Evolutionary conservation across 345 rosid species (phyloP).

Genomic region (Populus davidiana): DNA sequence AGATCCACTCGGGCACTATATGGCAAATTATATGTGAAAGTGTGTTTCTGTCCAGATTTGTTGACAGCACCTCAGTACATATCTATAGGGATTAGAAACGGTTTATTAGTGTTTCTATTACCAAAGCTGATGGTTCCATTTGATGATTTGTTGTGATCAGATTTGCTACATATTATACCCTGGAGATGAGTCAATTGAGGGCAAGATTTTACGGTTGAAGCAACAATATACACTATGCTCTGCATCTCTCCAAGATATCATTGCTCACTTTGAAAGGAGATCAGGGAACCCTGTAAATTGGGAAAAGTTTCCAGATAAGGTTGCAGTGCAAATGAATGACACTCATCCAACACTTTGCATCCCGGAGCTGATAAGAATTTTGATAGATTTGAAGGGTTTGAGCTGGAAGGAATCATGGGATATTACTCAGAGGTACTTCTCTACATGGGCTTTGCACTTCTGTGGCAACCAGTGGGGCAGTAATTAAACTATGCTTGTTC

Average conservation of each 20-base stretch:
- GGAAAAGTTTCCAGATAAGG: conserved; percentile 46
- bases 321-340: conserved; percentile 56
- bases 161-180: conserved; percentile 52
- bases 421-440: conserved; percentile 40
- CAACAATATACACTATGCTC: conserved; percentile 55
- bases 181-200: conserved; percentile 47
- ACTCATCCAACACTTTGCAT: conserved; percentile 55
- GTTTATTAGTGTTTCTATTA: background rate
- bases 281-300: conserved; percentile 33
- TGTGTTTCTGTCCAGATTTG: background rate
- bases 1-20: background rate
- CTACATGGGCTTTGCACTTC: background rate
- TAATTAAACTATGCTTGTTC: background rate
- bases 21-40: background rate
- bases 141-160: conserved; percentile 20
- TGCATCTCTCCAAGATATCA: conserved; percentile 52
- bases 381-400: conserved; percentile 47
- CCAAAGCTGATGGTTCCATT: background rate
- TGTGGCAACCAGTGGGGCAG: background rate
- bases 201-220: conserved; percentile 53
- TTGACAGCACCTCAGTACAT: background rate
- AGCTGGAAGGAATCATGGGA: conserved; percentile 51
- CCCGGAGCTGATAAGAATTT: conserved; percentile 48
- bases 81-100: background rate
- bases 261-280: conserved; percentile 42